Evolutionary conservation across 2,329 filamentous ascomycete genomes (phyloP).

Genomic region (Microdochium paspali): DNA sequence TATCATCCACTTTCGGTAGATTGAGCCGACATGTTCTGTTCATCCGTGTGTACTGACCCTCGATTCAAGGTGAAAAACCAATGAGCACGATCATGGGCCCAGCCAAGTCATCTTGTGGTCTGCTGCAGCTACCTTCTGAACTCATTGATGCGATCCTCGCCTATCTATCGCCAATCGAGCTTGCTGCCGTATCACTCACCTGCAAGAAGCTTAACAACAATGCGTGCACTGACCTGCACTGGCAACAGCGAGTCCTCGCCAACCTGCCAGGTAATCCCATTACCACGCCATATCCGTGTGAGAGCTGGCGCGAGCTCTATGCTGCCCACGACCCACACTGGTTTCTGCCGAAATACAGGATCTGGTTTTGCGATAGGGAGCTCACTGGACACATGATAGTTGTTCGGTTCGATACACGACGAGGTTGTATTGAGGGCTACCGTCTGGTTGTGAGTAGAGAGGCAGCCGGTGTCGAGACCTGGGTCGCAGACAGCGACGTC

Average conservation of each 20-base stretch:
- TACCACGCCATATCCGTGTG: conserved; percentile 44
- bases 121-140: conserved; percentile 61
- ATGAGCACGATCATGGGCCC: neutral
- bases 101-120: neutral
- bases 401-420: conserved; percentile 63
- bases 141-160: conserved; percentile 63
- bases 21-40: neutral
- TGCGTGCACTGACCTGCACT: conserved; percentile 58
- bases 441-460: conserved; percentile 59
- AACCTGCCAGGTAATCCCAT: conserved; percentile 52
- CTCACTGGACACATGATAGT: conserved; percentile 68
- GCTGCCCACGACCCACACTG: conserved; percentile 68
- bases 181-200: conserved; percentile 49
- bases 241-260: conserved; percentile 60
- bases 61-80: neutral
- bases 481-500: conserved; percentile 55
- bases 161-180: conserved; percentile 54
- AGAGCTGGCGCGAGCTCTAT: conserved; percentile 63
- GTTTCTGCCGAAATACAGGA: conserved; percentile 71
- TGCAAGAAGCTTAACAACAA: conserved; percentile 52
- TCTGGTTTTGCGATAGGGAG: conserved; percentile 77
- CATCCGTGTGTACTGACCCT: conserved; percentile 2
- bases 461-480: conserved; percentile 45
- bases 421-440: conserved; percentile 73
- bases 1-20: neutral